Percentiles rank a stretch among this genome's conserved stretches.
These are phyloP conservation scores for Metroxylon sagu DNA, from an alignment of 176 grass and related monocot species.

Conservation along the genomic window DNA sequence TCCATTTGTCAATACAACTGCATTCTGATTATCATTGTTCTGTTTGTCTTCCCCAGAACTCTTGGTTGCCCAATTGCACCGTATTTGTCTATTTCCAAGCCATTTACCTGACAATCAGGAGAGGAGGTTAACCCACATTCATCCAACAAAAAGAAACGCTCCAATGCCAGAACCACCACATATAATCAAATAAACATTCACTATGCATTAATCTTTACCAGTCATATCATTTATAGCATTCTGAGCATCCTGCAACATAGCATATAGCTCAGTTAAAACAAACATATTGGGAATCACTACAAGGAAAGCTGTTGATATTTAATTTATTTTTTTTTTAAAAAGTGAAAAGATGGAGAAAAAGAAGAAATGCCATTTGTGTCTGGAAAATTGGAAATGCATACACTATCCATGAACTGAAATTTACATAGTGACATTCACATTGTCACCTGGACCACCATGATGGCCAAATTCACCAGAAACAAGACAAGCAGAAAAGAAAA, in stretches of 20 bases:
- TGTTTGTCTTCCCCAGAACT: constrained; percentile 67
- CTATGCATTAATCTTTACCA: constrained; percentile 24
- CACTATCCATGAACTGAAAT: too few relatives aligned
- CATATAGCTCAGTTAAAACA: neutral
- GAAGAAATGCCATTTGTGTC: too few relatives aligned
- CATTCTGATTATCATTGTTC: constrained; percentile 57
- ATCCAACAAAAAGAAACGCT: neutral
- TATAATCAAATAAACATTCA: too few relatives aligned
- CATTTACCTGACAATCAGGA: constrained; percentile 48
- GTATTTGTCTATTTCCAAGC: constrained; percentile 83
- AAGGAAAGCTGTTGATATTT: too few relatives aligned
- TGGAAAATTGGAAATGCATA: too few relatives aligned
- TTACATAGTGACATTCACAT: too few relatives aligned
- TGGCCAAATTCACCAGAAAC: too few relatives aligned
- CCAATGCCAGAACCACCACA: neutral
- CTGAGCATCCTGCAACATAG: constrained; percentile 63
- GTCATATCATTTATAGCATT: constrained; percentile 79
- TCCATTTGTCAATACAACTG: constrained; percentile 65
- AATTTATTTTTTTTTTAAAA: too few relatives aligned
- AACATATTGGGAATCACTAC: too few relatives aligned
- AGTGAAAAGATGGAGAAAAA: too few relatives aligned
- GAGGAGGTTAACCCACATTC: neutral
- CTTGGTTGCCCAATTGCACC: constrained; percentile 80
- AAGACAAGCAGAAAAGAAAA: too few relatives aligned
- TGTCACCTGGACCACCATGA: too few relatives aligned